phyloP scores from a whole-genome alignment of 2,329 filamentous ascomycete genomes.

The Penicillium frequentans region DNA sequence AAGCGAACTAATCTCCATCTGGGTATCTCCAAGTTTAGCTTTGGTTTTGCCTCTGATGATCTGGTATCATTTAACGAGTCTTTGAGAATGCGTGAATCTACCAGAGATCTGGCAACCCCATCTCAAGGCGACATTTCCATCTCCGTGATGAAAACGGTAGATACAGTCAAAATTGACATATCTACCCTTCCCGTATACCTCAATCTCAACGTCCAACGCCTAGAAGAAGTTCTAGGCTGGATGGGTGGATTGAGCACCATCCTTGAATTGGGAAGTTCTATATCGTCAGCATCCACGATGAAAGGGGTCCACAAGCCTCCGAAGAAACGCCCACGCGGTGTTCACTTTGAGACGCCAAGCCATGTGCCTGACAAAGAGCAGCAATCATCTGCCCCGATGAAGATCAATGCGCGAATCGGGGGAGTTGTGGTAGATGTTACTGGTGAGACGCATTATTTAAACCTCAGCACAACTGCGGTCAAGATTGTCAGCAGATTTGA shows the following conservation, averaged over 20 bases:
- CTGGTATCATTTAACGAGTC: conserved; percentile 54
- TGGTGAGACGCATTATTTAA: conserved; percentile 73
- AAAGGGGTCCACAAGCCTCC: conserved; percentile 32
- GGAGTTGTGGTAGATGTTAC: conserved; percentile 75
- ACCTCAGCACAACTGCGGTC: conserved; percentile 74
- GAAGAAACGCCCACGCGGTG: conserved; percentile 46
- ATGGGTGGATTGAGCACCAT: conserved; percentile 92
- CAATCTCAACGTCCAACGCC: conserved; percentile 71
- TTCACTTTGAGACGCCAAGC: conserved; percentile 57
- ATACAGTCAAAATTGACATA: conserved; percentile 55
- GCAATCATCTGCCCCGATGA: conserved; percentile 43
- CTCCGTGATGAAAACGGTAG: conserved; percentile 32
- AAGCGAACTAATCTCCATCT: conserved; percentile 29
- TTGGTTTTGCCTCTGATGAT: conserved; percentile 51
- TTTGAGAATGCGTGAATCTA: conserved; percentile 48
- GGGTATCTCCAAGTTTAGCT: conserved; percentile 42
- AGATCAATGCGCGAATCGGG: conserved; percentile 74
- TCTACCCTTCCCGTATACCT: conserved; percentile 75
- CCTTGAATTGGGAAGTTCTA: conserved; percentile 81
- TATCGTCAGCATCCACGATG: conserved; percentile 68
- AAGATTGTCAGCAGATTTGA: conserved; percentile 76
- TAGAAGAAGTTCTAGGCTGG: conserved; percentile 85
- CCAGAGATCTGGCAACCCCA: conserved; percentile 40
- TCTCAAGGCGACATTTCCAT: conserved; percentile 41
- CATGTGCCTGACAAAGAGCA: conserved; percentile 23